These are phyloP conservation scores for Skeletonema grethae DNA, from an alignment of 108 stramenopile genomes.

Conservation along the genomic window DNA sequence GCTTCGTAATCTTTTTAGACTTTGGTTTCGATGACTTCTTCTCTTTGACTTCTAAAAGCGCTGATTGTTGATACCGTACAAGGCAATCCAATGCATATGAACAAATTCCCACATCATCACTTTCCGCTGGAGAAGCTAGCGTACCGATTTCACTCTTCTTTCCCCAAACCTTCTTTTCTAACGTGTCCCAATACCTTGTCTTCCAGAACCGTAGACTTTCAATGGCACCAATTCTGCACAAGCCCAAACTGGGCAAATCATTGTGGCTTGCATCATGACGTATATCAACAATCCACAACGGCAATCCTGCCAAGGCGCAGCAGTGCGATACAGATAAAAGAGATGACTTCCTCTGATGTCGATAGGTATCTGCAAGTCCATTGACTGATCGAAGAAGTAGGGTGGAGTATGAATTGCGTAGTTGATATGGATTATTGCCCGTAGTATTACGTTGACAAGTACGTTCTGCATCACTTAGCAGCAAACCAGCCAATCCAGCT, in stretches of 20 bases:
- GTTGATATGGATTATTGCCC: constrained; percentile 32
- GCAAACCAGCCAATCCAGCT: constrained; percentile 60
- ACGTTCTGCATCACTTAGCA: constrained; percentile 55
- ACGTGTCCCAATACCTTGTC: constrained; percentile 62
- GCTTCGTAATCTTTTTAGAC: constrained; percentile 9
- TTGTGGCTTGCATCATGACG: constrained; percentile 86
- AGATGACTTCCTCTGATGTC: constrained; percentile 57
- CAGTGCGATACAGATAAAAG: constrained; percentile 55
- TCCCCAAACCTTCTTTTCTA: constrained; percentile 37
- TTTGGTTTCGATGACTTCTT: constrained; percentile 18
- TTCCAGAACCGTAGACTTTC: constrained; percentile 72
- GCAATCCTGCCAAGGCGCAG: constrained; percentile 75
- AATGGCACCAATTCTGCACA: constrained; percentile 63
- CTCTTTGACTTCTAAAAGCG: constrained; percentile 24
- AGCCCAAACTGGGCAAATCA: constrained; percentile 66
- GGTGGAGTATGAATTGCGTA: constrained; percentile 71
- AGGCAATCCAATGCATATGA: constrained; percentile 25
- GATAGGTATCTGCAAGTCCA: constrained; percentile 75
- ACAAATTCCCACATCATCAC: constrained; percentile 29
- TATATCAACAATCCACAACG: constrained; percentile 81
- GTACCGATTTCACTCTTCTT: constrained; percentile 24
- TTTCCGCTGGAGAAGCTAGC: constrained; percentile 2
- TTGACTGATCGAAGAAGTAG: constrained; percentile 82
- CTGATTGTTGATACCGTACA: constrained; percentile 30
- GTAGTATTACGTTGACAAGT: constrained; percentile 8